Evolutionary conservation across 1,284 basidiomycete species (phyloP), one percentile per base, ranked within the genome.

Genomic region (Agaricales sp.): DNA sequence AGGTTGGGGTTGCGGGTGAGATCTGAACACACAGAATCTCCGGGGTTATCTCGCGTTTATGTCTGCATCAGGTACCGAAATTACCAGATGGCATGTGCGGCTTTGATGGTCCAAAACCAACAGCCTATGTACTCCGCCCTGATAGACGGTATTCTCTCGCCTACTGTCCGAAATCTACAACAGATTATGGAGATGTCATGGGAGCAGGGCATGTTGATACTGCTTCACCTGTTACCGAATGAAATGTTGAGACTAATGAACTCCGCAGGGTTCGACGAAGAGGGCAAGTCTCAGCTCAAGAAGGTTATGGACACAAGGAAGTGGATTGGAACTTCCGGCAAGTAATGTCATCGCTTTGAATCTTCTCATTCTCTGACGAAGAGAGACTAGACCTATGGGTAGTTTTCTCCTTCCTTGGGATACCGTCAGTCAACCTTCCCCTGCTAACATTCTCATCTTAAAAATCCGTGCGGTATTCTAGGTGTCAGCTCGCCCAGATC

Each of bases 311-410:
- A 73, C 1, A 84, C 81, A 2, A 68, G 59, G 3, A 87, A 86
- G 61, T 88, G 80, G 82, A 83, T 93, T 38, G 91, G 91, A 11
- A 87, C 87, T 2, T 74, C 75, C 57, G 87, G 87, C 85, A 55
- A 46, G 58, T 54, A 26, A 3, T 39, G 8, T 25, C 49, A 21
- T 16, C 30, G 11, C 52, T 18, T 39, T 45, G 45, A 52, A 39
- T 55, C 53, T 19, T 43, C 57, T 22, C 39, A 14, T 18, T 38
- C 24, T 51, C 49, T 35, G 39, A n/a, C 24, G 35, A 37, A 43
- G 43, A 18, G 41, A 46, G 26, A 30, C 4, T 52, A 82, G 80
- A 85, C 55, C 61, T 86, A 21, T 82, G 79, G 61, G 75, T 78
- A 14, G 82, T 82, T 45, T 85, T 87, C 60, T 74, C 73, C 8